Conservation (phyloP, 768 basidiomycete species). For the Lactarius quietus region DNA sequence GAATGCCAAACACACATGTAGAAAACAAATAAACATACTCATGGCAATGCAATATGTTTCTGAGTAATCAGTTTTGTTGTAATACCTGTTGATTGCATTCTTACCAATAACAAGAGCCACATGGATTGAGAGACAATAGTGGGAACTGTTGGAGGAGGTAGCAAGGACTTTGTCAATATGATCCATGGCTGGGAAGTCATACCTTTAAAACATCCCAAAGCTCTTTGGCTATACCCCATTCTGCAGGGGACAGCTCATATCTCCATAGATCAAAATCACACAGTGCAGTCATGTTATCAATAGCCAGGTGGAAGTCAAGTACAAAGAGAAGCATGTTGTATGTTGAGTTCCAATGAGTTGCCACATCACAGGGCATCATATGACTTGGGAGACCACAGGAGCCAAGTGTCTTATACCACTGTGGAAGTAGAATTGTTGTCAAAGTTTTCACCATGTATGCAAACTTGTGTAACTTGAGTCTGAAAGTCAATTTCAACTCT, state of each 20-base stretch:
- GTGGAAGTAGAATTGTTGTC: conserved; percentile 26
- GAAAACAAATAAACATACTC: conserved; percentile 17
- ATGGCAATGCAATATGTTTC: conserved; percentile 32
- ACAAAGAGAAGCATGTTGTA: conserved; percentile 19
- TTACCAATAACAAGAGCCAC: conserved; percentile 24
- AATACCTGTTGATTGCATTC: conserved; percentile 31
- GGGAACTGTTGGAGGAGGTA: too few species aligned
- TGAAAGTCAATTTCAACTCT: too few species aligned
- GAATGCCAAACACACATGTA: too few species aligned
- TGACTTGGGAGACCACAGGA: background rate
- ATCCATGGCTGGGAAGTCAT: conserved; percentile 36
- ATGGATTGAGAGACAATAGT: too few species aligned
- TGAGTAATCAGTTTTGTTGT: conserved; percentile 28
- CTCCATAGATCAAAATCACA: background rate
- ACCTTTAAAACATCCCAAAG: background rate
- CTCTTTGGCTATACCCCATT: background rate
- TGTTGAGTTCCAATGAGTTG: conserved; percentile 31
- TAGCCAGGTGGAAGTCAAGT: conserved; percentile 15
- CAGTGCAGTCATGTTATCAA: conserved; percentile 15
- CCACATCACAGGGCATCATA: conserved; percentile 29
- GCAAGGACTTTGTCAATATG: conserved; percentile 28
- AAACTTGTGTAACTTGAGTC: too few species aligned
- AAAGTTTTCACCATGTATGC: conserved; percentile 16
- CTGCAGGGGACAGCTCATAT: conserved; percentile 18
- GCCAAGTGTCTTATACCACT: conserved; percentile 21